Conservation (phyloP, 345 rosid species). For the Gossypium sturtianum region DNA sequence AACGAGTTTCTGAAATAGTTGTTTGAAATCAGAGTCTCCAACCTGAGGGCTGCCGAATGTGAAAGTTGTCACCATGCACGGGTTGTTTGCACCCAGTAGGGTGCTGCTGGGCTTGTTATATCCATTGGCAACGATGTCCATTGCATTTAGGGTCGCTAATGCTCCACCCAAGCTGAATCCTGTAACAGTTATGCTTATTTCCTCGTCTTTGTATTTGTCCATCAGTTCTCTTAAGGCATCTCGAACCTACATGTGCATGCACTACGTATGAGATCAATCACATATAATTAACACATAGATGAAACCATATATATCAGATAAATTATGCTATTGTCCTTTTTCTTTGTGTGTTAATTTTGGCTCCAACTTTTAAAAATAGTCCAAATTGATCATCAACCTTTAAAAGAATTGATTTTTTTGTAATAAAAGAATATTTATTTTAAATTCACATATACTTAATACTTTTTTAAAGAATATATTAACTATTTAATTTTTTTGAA, state of each 20-base stretch:
- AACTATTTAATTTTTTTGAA: no score
- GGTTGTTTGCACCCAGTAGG: background rate
- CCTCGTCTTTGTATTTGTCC: background rate
- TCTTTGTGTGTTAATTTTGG: no score
- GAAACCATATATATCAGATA: no score
- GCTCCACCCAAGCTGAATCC: background rate
- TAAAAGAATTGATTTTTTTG: no score
- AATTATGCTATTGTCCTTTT: no score
- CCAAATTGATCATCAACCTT: no score
- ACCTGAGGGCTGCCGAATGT: background rate
- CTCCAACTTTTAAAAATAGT: no score
- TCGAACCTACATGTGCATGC: background rate
- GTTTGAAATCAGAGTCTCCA: background rate
- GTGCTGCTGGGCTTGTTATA: background rate
- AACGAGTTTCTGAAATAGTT: background rate
- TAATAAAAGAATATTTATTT: no score
- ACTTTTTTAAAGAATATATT: no score
- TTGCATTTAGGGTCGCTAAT: background rate
- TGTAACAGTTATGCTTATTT: background rate
- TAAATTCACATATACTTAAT: no score
- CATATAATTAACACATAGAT: no score
- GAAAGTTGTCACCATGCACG: background rate
- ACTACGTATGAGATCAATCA: background rate
- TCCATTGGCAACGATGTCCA: background rate
- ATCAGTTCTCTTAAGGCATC: background rate